phyloP scores from a whole-genome alignment of 208 protist genomes.

The Chromosphaera perkinsii region DNA sequence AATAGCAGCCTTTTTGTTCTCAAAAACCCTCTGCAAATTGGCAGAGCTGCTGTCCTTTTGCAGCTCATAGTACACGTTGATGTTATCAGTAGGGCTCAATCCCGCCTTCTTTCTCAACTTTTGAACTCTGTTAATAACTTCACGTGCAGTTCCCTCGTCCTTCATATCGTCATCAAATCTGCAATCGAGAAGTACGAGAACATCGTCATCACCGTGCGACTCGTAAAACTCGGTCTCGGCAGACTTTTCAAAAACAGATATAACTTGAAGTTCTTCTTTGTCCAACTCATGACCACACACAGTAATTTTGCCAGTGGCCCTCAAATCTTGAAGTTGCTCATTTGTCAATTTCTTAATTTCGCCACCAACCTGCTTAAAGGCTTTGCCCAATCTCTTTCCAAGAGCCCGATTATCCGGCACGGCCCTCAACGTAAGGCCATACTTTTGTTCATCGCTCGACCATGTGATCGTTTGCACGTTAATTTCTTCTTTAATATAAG shows the following conservation, averaged over 20 bases:
- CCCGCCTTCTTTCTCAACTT: constrained; percentile 86
- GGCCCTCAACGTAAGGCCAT: constrained; percentile 30
- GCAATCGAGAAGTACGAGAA: constrained; percentile 78
- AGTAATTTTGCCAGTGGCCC: too few relatives aligned
- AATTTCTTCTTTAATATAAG: constrained; percentile 62
- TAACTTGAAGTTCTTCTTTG: too few relatives aligned
- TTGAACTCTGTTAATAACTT: constrained; percentile 88
- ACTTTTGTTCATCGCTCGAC: constrained; percentile 14
- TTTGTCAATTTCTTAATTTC: neutral
- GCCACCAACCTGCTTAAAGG: constrained; percentile 64
- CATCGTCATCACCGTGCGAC: constrained; percentile 62
- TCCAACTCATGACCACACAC: too few relatives aligned
- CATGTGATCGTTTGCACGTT: constrained; percentile 69
- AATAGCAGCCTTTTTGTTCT: neutral
- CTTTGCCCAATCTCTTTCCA: constrained; percentile 58
- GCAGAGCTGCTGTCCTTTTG: neutral
- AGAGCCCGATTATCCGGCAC: constrained; percentile 13
- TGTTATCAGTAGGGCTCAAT: neutral
- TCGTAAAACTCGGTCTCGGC: constrained; percentile 65
- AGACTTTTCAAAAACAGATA: constrained; percentile 4
- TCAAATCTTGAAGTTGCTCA: too few relatives aligned
- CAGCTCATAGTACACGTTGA: neutral
- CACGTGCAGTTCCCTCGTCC: constrained; percentile 77
- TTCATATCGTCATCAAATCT: constrained; percentile 65
- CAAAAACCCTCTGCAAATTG: neutral